Evolutionary conservation across 495 filamentous ascomycete species (phyloP).

Genomic region (Cairneyella variabilis): DNA sequence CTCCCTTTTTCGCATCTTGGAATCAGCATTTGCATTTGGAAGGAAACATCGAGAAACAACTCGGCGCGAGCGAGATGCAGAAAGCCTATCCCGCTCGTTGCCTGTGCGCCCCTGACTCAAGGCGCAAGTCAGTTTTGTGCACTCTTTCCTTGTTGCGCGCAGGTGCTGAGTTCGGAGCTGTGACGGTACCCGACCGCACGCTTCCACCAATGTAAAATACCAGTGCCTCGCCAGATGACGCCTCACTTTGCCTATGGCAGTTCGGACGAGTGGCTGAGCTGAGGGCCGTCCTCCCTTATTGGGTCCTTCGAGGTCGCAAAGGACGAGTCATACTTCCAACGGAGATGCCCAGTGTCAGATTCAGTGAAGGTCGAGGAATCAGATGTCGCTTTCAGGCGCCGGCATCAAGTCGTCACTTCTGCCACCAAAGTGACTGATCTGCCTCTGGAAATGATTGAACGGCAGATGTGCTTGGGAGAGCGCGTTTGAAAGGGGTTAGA

Average conservation of each 20-base stretch:
- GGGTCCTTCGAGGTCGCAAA: constrained; percentile 7
- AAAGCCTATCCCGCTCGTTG: no score
- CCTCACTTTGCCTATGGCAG: constrained; percentile 8
- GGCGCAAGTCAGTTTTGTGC: neutral
- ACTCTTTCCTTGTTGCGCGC: neutral
- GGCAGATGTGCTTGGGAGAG: neutral
- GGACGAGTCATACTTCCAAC: constrained; percentile 17
- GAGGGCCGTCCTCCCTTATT: neutral
- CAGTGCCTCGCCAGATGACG: neutral
- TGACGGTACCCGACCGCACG: neutral
- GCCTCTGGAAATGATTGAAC: neutral
- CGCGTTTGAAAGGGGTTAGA: constrained; percentile 8
- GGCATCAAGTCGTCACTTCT: neutral
- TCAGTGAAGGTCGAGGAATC: constrained; percentile 13
- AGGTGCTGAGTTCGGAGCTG: neutral
- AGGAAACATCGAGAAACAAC: neutral
- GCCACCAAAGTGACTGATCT: neutral
- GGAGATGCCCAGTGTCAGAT: constrained; percentile 10
- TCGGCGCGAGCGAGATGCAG: neutral
- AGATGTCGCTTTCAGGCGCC: constrained; percentile 22
- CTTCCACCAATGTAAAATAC: neutral
- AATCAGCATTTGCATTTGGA: neutral
- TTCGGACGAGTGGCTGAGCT: constrained; percentile 17
- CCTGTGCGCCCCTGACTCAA: no score
- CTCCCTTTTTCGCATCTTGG: neutral